Base-by-base conservation (phyloP, 352 stramenopile species). In the Discostella stelligera region DNA sequence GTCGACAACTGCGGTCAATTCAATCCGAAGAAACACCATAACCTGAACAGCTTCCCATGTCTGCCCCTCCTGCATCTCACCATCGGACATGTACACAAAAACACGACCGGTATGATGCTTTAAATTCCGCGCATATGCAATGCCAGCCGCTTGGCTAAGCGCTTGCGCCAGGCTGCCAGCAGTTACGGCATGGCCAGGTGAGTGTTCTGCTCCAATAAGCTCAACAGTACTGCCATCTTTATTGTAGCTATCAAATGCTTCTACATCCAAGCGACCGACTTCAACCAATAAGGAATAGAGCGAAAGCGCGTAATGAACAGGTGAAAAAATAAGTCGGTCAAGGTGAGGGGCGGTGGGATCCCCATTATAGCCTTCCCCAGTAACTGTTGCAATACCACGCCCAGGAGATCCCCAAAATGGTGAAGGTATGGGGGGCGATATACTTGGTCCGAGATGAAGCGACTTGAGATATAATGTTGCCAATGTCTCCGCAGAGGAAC, bases 281-380 rank as follows among this genome's bases (percentile, higher is more conserved):
- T 77, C 69, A 1, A 77, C 69, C 0, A 77, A 32, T 8, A 77
- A 39, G 13, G 59, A 71, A 49, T 77, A 77, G 0, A 77, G 32
- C n/a, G 63, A 48, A 1, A 77, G 27, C 14, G 59, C 59, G 54
- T 77, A 77, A 49, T 77, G 69, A 1, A 77, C 69, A 16, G 69
- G 69, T 49, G 59, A 71, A 58, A 77, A 77, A 4, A 77, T 77
- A 13, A 77, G 52, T n/a, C 69, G 52, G 54, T 71, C 61, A 27
- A 77, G 54, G 11, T 18, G 23, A 25, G 62, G 55, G 48, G 61
- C 37, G 10, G 48, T 67, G 37, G 41, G 27, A 44, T 77, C 61
- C n/a, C 70, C 70, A 60, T 77, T 77, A 52, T 71, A 64, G 6
- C 60, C 61, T 71, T 77, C 70, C 18, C 70, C 70, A 21, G 70